Evolutionary conservation across 352 stramenopile genomes (phyloP).

Genomic region (Phytophthora europaea): DNA sequence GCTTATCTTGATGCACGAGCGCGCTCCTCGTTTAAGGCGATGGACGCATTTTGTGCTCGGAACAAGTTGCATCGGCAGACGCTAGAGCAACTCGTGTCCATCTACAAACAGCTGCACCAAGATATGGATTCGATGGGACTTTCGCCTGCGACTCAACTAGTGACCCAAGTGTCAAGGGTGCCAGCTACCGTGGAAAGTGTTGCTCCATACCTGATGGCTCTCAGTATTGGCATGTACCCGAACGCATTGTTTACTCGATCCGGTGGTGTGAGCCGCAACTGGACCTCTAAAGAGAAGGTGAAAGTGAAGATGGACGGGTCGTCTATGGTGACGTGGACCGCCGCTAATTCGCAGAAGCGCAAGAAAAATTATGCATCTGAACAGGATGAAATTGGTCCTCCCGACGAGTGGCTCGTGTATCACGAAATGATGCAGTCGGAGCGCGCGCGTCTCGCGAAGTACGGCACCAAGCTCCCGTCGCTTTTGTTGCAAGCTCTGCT

Average conservation of each 20-base stretch:
- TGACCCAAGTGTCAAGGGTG: constrained; percentile 16
- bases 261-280: constrained; percentile 59
- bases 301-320: constrained; percentile 76
- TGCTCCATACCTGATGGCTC: constrained; percentile 69
- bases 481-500: constrained; percentile 65
- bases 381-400: constrained; percentile 34
- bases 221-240: constrained; percentile 79
- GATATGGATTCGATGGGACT: constrained; percentile 71
- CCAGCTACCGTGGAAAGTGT: constrained; percentile 42
- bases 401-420: constrained; percentile 79
- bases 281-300: constrained; percentile 85
- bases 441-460: constrained; percentile 70
- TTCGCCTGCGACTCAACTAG: constrained; percentile 55
- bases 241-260: constrained; percentile 70
- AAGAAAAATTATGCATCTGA: constrained; percentile 37
- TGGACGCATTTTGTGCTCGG: constrained; percentile 62
- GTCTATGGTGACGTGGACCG: constrained; percentile 61
- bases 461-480: constrained; percentile 76
- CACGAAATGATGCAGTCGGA: constrained; percentile 91
- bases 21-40: constrained; percentile 46
- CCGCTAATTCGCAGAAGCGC: constrained; percentile 26
- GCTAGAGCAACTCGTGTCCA: constrained; percentile 72
- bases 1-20: constrained; percentile 58
- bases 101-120: constrained; percentile 73
- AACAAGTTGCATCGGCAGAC: constrained; percentile 75